A percentile compares a stretch with the other conserved stretches of the same genome.
Conservation (phyloP, 2,329 filamentous ascomycete species). For the Pestalotiopsis sp. region DNA sequence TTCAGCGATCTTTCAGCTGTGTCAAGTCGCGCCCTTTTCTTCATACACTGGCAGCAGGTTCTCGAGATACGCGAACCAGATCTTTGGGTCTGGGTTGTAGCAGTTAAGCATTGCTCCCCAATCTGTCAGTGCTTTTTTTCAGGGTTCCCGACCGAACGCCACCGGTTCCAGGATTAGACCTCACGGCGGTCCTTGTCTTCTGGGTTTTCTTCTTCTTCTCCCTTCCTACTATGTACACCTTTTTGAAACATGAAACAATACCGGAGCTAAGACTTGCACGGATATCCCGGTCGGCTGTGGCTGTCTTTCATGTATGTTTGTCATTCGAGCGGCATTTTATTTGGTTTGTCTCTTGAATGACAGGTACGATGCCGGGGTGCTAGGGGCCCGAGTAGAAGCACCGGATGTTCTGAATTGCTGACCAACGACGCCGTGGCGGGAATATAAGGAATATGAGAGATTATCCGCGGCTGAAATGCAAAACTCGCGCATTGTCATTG, state of each 20-base stretch:
- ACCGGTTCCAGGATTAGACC: background rate
- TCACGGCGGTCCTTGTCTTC: background rate
- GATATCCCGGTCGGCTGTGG: background rate
- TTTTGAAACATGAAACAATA: background rate
- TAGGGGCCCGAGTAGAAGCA: background rate
- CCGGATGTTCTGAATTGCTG: background rate
- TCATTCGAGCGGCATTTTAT: background rate
- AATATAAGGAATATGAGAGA: background rate
- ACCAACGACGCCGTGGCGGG: background rate
- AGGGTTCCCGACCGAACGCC: background rate
- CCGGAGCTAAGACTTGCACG: background rate
- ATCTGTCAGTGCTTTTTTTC: background rate
- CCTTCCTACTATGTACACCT: background rate
- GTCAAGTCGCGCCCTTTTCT: background rate
- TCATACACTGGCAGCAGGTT: background rate
- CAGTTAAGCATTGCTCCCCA: background rate
- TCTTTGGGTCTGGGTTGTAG: background rate
- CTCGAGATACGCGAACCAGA: slow-evolving; percentile 3
- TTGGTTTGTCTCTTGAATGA: background rate
- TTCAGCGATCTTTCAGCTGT: background rate
- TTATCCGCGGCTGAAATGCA: background rate
- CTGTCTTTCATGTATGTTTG: background rate
- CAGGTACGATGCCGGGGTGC: background rate
- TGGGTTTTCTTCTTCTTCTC: background rate
- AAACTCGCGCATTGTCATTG: background rate